Evolutionary conservation across 331 rosid genomes (phyloP), one percentile per base, ranked within the genome.

Genomic region (Malus hybrid): DNA sequence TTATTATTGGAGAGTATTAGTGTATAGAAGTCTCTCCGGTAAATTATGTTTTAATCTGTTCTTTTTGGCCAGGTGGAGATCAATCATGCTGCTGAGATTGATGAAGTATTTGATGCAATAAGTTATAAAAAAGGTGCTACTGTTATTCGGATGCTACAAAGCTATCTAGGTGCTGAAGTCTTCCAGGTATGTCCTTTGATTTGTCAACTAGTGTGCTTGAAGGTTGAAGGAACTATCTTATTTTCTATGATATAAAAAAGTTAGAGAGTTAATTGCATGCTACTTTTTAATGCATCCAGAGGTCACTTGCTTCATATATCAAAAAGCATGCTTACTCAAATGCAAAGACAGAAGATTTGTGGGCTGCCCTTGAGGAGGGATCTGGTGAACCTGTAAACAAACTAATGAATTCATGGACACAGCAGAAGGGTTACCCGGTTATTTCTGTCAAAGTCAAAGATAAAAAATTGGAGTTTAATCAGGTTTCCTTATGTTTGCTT

Each of bases 21-120:
- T 48, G 10, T 39, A 67, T 29, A 13, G 4, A 58, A 16, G 20
- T 32, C 28, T 26, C 36, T 58, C 14, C 34, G 42, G 22, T 67
- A 66, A 66, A 58, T 74, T 62, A 77, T 65, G 50, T 6, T 78
- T 33, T 62, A 66, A 60, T 70, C 33, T n/a, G 70, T 53, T 62
- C 55, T 78, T 62, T 69, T 75, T 70, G 78, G 75, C 72, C 87
- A 93, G 98, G 98, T 91, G 66, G 98, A 93, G 81, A 34, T 93
- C 70, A 89, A 89, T 81, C 98, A 93, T 88, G 97, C 93, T 53
- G 56, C 74, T 18, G 97, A 93, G 88, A 86, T n/a, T n/a, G n/a
- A n/a, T n/a, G n/a, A n/a, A n/a, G n/a, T n/a, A n/a, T n/a, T n/a
- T n/a, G n/a, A n/a, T n/a, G n/a, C n/a, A n/a, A n/a, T n/a, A n/a